Evolutionary conservation across 768 basidiomycete species (phyloP).

Genomic region (Dacryopinax spathularia): DNA sequence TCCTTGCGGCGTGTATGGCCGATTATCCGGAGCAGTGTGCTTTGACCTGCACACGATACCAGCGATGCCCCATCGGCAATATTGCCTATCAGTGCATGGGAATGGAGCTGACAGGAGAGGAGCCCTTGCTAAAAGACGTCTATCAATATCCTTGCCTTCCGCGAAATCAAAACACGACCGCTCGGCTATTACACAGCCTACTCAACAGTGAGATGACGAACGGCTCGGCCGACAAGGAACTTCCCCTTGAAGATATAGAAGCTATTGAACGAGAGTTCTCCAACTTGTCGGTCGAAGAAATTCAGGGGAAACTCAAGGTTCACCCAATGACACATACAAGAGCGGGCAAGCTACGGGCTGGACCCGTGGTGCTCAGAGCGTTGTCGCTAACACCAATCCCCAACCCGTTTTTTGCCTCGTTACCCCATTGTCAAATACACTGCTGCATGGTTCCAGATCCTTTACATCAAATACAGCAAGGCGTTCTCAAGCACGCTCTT

Average conservation of each 20-base stretch:
- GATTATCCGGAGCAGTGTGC: slow-evolving; percentile 14
- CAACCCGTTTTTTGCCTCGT: slow-evolving; percentile 20
- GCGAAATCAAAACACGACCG: neutral
- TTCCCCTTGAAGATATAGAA: neutral
- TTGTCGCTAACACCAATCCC: slow-evolving; percentile 3
- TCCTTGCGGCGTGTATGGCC: slow-evolving; percentile 14
- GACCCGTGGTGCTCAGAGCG: neutral
- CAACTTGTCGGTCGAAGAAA: neutral
- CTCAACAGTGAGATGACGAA: neutral
- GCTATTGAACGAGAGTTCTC: no score
- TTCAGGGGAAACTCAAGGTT: no score
- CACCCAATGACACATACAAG: neutral
- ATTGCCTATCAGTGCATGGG: neutral
- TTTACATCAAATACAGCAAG: slow-evolving; percentile 27
- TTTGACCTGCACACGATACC: slow-evolving; percentile 6
- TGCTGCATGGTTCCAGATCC: slow-evolving; percentile 23
- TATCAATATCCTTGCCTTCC: neutral
- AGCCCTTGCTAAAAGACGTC: slow-evolving; percentile 15
- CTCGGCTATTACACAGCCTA: neutral
- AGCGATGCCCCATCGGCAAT: slow-evolving; percentile 9
- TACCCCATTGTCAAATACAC: slow-evolving; percentile 22
- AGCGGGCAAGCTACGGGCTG: neutral
- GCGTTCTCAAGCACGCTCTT: slow-evolving; percentile 17
- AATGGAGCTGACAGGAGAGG: neutral
- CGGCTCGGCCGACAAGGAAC: neutral